Evolutionary conservation across 768 basidiomycete species (phyloP).

Genomic region (Pisolithus sp.): DNA sequence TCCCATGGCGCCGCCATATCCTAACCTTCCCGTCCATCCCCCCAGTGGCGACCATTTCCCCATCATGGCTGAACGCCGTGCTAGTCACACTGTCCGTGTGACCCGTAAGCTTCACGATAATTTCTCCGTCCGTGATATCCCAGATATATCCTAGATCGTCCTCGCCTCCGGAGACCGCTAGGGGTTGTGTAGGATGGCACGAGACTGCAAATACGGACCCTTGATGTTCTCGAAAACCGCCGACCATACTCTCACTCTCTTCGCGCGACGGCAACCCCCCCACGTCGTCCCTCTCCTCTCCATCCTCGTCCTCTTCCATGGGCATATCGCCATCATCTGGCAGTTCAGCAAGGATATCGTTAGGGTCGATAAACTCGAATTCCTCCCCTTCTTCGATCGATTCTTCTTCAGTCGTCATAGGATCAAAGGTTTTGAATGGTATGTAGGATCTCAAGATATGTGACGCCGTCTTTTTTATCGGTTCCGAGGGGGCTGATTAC

Average conservation of each 20-base stretch:
- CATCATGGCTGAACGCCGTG: slow-evolving; percentile 77
- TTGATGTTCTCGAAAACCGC: slow-evolving; percentile 57
- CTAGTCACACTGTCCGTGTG: slow-evolving; percentile 88
- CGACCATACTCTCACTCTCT: slow-evolving; percentile 52
- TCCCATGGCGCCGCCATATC: slow-evolving; percentile 83
- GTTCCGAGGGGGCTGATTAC: too few species aligned
- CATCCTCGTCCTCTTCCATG: slow-evolving; percentile 56
- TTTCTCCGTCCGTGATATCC: slow-evolving; percentile 76
- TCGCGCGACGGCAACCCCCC: slow-evolving; percentile 40
- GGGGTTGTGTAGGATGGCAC: slow-evolving; percentile 70
- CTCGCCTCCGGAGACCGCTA: slow-evolving; percentile 91
- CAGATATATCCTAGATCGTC: slow-evolving; percentile 94
- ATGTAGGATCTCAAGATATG: too few species aligned
- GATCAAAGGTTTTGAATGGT: background rate
- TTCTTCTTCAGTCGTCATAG: slow-evolving; percentile 11
- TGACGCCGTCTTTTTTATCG: too few species aligned
- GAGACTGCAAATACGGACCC: slow-evolving; percentile 81
- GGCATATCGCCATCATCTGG: slow-evolving; percentile 58
- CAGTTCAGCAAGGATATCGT: slow-evolving; percentile 62
- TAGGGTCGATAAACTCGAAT: slow-evolving; percentile 56
- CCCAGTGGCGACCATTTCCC: slow-evolving; percentile 89
- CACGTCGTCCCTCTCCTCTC: slow-evolving; percentile 40
- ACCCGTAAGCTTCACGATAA: slow-evolving; percentile 80
- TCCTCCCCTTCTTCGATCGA: slow-evolving; percentile 33
- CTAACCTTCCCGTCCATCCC: slow-evolving; percentile 97